Evolutionary conservation across 108 stramenopile species (phyloP), one percentile per base, ranked within the genome.

Genomic region (Pelagomonas calceolata): DNA sequence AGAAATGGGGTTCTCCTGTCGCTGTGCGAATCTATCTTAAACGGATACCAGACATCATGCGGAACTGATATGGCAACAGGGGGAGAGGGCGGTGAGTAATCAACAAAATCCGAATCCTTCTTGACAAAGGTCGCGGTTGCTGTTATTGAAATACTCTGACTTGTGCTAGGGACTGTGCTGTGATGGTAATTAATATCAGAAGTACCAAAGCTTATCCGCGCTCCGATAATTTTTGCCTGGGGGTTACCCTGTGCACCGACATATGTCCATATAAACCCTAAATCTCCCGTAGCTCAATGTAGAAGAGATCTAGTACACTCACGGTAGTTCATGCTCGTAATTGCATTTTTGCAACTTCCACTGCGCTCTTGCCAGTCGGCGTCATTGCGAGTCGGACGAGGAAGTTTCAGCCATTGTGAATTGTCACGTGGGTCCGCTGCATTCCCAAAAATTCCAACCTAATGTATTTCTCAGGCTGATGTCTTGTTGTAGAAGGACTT

Each of bases 211-310:
- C 36, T 63, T 9, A 67, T 29, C 32, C 31, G 31, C 60, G 70
- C 75, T 30, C 69, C 73, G 31, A 80, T 66, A 73, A 83, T 80
- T 73, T 83, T 83, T 17, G 82, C 77, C 60, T 83, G 82, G 5
- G 82, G 82, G 36, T 75, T 80, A 34, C 67, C 45, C 0, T 73
- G 70, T 51, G 72, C 75, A 0, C 82, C 82, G 32, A 80, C 79
- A 64, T 78, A 73, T 5, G 79, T 78, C 82, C 82, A 83, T 36
- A 75, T 36, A 46, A 83, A 74, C 34, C 51, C 39, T 43, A 12
- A 43, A 43, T 12, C 39, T 10, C n/a, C n/a, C n/a, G n/a, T n/a
- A n/a, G n/a, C 12, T 43, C 5, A 5, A 43, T 43, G 39, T 43
- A 5, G 12, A 43, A 43, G 12, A 12, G 39, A 10, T 43, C 39